phyloP scores from a whole-genome alignment of 768 basidiomycete genomes.

The Boletus speciosus region DNA sequence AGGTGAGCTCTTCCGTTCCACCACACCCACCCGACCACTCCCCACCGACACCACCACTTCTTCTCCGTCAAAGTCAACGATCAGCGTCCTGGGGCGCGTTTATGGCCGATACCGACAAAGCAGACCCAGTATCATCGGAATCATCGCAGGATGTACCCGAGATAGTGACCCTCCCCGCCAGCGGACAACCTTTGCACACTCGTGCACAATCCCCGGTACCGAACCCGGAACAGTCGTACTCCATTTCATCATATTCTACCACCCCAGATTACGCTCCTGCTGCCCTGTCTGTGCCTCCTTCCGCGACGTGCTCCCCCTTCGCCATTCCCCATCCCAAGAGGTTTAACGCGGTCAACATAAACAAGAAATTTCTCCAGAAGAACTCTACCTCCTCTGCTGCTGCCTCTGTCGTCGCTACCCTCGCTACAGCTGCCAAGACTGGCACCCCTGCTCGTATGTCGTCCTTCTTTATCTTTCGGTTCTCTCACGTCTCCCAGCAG shows the following conservation, averaged over 20 bases:
- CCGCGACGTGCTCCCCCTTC: slow-evolving; percentile 21
- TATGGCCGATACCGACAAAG: slow-evolving; percentile 69
- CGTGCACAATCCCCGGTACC: slow-evolving; percentile 19
- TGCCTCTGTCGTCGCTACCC: slow-evolving; percentile 41
- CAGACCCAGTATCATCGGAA: slow-evolving; percentile 44
- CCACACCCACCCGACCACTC: neutral
- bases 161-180: slow-evolving; percentile 5
- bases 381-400: slow-evolving; percentile 58
- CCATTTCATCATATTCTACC: slow-evolving; percentile 8
- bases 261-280: slow-evolving; percentile 18
- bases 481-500: slow-evolving; percentile 34
- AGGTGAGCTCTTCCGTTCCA: slow-evolving; percentile 5
- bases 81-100: slow-evolving; percentile 70
- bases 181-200: slow-evolving; percentile 3
- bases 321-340: slow-evolving; percentile 66
- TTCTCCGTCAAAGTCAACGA: slow-evolving; percentile 15
- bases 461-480: neutral
- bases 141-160: slow-evolving; percentile 29
- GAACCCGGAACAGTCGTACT: slow-evolving; percentile 9
- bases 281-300: slow-evolving; percentile 2
- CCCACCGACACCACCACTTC: slow-evolving; percentile 6
- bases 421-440: slow-evolving; percentile 43
- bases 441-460: slow-evolving; percentile 53
- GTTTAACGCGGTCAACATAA: slow-evolving; percentile 88
- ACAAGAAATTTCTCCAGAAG: slow-evolving; percentile 96